Evolutionary conservation across 257 asterid species (phyloP).

Genomic region (Solanum chaucha): DNA sequence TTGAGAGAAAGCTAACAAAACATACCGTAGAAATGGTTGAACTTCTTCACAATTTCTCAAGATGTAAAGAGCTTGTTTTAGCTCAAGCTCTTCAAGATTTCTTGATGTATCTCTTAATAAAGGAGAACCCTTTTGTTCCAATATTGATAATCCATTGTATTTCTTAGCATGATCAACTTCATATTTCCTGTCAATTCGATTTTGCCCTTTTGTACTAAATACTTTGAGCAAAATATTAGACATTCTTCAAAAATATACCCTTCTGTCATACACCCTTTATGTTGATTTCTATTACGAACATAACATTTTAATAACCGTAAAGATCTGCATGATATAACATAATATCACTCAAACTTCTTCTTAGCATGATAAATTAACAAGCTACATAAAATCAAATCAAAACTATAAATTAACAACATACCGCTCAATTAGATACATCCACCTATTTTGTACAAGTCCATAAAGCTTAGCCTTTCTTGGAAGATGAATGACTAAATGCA

Average conservation of each 20-base stretch:
- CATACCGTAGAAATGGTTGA: background rate
- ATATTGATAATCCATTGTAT: background rate
- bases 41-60: background rate
- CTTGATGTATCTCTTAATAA: background rate
- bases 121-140: background rate
- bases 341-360: background rate
- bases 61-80: background rate
- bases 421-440: too few relatives aligned
- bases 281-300: too few relatives aligned
- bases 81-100: background rate
- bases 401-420: too few relatives aligned
- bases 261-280: background rate
- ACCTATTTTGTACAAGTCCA: too few relatives aligned
- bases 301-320: background rate
- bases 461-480: background rate
- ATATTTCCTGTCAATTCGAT: background rate
- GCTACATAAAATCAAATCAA: background rate
- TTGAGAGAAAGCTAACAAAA: background rate
- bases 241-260: background rate
- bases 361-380: background rate
- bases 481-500: too few relatives aligned
- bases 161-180: background rate
- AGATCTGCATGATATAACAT: background rate
- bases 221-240: background rate
- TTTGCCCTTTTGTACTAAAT: background rate